Conservation (phyloP, 306 rosid species). For the Neltuma alba region DNA sequence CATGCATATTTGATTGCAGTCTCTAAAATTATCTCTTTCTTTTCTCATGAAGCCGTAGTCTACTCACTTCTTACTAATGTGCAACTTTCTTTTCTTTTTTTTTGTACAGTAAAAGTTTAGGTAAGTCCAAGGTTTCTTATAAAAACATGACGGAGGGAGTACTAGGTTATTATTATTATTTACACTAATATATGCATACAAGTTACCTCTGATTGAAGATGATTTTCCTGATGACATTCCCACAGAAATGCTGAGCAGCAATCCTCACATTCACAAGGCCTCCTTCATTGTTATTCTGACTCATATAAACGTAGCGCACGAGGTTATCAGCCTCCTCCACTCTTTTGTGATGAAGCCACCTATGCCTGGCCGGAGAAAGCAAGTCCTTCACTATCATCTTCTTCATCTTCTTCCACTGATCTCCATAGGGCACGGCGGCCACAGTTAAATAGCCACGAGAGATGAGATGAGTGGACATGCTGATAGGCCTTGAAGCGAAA, state of each 20-base stretch:
- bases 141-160: no score
- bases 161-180: no score
- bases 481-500: constrained; percentile 37
- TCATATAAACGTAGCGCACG: constrained; percentile 20
- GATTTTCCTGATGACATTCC: constrained; percentile 6
- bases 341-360: constrained; percentile 37
- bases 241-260: constrained; percentile 31
- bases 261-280: constrained; percentile 30
- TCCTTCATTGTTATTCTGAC: background rate
- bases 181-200: no score
- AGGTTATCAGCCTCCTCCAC: constrained; percentile 45
- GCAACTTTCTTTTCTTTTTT: no score
- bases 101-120: no score
- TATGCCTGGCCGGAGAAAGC: background rate
- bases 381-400: constrained; percentile 4
- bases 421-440: background rate
- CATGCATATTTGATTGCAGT: background rate
- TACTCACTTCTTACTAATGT: no score
- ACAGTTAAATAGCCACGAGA: constrained; percentile 20
- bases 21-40: no score
- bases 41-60: no score
- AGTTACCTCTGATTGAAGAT: background rate
- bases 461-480: constrained; percentile 6
- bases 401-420: constrained; percentile 43
- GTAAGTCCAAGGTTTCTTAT: no score